Percentiles rank a stretch among this genome's conserved stretches.
These are phyloP conservation scores for Besnoitia besnoiti DNA, from an alignment of 169 alveolate genomes.

Conservation along the genomic window DNA sequence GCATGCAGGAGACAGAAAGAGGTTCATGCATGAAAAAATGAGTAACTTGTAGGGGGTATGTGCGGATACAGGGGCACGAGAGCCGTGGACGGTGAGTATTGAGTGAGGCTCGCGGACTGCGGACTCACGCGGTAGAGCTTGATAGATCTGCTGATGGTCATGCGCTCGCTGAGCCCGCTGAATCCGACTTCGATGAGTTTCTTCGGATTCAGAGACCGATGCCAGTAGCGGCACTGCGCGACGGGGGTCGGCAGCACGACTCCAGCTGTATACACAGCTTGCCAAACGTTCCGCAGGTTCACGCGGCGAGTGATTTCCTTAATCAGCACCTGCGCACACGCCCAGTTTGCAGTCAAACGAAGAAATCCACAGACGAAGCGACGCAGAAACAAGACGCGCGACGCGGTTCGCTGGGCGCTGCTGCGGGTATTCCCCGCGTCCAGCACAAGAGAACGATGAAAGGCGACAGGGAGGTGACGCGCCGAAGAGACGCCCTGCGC, in stretches of 20 bases:
- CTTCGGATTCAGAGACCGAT: constrained; percentile 82
- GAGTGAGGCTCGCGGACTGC: not conserved
- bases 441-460: not conserved
- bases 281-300: constrained; percentile 93
- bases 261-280: constrained; percentile 92
- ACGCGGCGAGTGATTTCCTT: constrained; percentile 98
- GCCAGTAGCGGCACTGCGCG: constrained; percentile 89
- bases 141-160: constrained; percentile 90
- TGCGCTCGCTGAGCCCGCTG: constrained; percentile 81
- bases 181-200: constrained; percentile 83
- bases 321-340: constrained; percentile 78
- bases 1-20: too few relatives aligned
- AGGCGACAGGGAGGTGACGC: not conserved
- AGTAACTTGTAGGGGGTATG: too few relatives aligned
- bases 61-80: too few relatives aligned
- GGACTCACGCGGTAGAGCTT: constrained; percentile 85
- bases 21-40: too few relatives aligned
- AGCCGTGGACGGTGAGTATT: not conserved
- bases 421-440: too few relatives aligned
- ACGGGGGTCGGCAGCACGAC: constrained; percentile 95
- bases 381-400: not conserved
- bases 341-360: not conserved
- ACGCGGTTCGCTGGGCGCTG: too few relatives aligned
- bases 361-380: not conserved
- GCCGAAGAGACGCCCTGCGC: too few relatives aligned